Base-by-base conservation (phyloP, 192 early-diverging fungal species). In the Linnemannia hyalina region DNA sequence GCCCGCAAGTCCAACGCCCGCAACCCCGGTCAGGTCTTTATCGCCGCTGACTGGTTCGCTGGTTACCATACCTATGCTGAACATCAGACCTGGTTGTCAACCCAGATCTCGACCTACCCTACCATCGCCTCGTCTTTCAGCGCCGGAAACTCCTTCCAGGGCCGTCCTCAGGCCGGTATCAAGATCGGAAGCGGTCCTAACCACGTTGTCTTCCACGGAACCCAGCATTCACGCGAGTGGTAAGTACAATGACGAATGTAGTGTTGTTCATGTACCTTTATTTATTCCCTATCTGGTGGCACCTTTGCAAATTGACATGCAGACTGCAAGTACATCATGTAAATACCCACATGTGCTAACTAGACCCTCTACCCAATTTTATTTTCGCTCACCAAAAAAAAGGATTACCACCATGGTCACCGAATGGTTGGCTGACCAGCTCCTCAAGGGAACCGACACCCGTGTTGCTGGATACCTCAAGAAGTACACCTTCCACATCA, bases 161-260 rank as follows among this genome's bases (percentile, higher is more conserved):
- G 55, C 10, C 77, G 82, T 20, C 35, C 71, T 32, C 82, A 85
- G 49, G 71, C 71, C 26, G 82, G 82, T 72, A 76, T 85, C 69
- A 85, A 85, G 82, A 85, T 85, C 32, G 82, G 82, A 60, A 70
- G 6, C n/a, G 82, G 82, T 2, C 68, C 82, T 13, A 85, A 80
- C 46, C 73, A 85, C 55, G 54, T 85, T 70, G 82, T 85, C 29
- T 68, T 85, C n/a, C 82, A 80, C 46, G 85, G 85, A 38, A 90
- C 57, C 42, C 91, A 92, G 57, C 93, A 94, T 78, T 91, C 91
- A 35, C 80, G 93, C 16, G 93, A 94, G 88, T 94, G 93, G 93
- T 91, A 32, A 65, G 60, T 65, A 65, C 57, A 65, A 65, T 65
- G 60, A 32, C 60, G 60, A 65, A 65, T 65, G 60, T 65, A 65